Conservation (phyloP, 192 early-diverging fungal species). For the Coemansia sp. region DNA sequence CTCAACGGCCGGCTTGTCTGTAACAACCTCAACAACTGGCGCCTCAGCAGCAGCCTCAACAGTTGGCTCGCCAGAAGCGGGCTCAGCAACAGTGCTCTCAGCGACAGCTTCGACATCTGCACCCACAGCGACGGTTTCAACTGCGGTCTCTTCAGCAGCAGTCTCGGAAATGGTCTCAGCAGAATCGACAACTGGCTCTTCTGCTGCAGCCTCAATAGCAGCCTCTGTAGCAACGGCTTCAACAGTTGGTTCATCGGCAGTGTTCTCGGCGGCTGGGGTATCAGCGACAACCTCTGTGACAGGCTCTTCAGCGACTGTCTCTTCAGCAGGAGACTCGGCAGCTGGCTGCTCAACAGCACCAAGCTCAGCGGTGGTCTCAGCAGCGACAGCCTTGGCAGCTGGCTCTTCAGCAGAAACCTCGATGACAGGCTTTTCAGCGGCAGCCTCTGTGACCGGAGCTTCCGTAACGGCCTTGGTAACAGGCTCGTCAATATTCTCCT, state of each 20-base stretch:
- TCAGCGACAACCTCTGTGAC: neutral
- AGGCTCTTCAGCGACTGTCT: neutral
- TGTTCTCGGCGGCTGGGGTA: no score
- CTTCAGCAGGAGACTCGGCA: neutral
- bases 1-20: no score
- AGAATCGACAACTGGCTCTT: neutral
- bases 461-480: constrained; percentile 3
- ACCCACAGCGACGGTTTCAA: neutral
- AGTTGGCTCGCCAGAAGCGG: neutral
- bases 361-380: no score
- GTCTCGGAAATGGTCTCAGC: neutral
- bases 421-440: neutral
- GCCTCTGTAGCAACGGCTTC: neutral
- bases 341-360: neutral
- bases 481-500: constrained; percentile 2
- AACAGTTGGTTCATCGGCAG: neutral
- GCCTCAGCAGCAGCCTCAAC: neutral
- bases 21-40: no score
- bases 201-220: neutral
- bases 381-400: no score
- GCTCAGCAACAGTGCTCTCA: neutral
- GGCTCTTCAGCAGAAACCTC: neutral
- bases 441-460: neutral
- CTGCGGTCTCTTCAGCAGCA: neutral
- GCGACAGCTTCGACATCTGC: neutral